These are phyloP conservation scores for Didymellaceae sp. DNA, from an alignment of 2,329 filamentous ascomycete genomes.

Conservation along the genomic window DNA sequence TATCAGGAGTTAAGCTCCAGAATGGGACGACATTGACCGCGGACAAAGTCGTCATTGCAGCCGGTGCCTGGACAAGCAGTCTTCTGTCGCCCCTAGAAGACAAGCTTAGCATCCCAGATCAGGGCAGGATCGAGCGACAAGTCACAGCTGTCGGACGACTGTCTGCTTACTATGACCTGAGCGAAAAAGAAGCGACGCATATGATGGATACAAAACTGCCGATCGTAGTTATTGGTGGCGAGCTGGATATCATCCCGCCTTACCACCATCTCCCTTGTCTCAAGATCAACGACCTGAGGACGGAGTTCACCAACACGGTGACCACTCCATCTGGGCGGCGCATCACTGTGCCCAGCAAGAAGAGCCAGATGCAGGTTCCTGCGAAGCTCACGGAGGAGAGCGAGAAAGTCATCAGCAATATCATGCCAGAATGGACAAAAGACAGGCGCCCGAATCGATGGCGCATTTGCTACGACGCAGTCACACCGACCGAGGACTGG, in stretches of 20 bases:
- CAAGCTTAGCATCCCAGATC: constrained; percentile 50
- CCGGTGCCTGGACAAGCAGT: constrained; percentile 64
- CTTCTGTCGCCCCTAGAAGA: constrained; percentile 60
- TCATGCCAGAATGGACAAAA: constrained; percentile 43
- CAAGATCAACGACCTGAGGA: constrained; percentile 66
- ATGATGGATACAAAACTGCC: constrained; percentile 59
- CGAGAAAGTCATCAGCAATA: constrained; percentile 33
- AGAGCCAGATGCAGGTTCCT: constrained; percentile 53
- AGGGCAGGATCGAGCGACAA: constrained; percentile 59
- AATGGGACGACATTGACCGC: constrained; percentile 58
- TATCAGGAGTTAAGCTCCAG: constrained; percentile 57
- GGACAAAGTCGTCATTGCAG: constrained; percentile 61
- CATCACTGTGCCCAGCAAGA: constrained; percentile 60
- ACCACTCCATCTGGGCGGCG: constrained; percentile 55
- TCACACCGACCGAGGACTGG: constrained; percentile 68
- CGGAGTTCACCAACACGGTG: constrained; percentile 63
- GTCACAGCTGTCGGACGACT: constrained; percentile 64
- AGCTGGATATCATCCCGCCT: constrained; percentile 58
- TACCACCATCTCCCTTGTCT: constrained; percentile 57
- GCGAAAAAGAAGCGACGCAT: constrained; percentile 52
- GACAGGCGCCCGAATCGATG: constrained; percentile 50
- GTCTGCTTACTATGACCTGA: constrained; percentile 64
- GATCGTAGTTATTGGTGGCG: constrained; percentile 58
- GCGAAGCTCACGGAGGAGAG: constrained; percentile 54
- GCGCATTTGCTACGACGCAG: constrained; percentile 65